phyloP scores from a whole-genome alignment of 345 rosid species.

The Euphorbia peplus region DNA sequence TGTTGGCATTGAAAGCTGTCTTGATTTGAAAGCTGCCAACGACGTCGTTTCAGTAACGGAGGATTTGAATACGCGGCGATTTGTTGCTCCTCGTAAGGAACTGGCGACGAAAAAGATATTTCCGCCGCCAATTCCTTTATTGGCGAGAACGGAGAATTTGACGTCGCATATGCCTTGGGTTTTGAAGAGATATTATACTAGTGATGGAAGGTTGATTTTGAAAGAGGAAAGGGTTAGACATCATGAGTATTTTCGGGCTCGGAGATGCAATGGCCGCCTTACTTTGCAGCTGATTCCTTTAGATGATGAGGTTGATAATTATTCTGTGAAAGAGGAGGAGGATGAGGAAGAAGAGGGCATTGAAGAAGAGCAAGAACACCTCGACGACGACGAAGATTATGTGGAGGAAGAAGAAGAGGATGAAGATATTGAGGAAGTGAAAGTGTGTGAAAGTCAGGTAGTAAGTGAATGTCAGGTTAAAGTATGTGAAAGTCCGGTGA shows the following conservation, averaged over 20 bases:
- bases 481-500: too few relatives aligned
- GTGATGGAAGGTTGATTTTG: slow-evolving; percentile 65
- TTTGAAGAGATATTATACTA: slow-evolving; percentile 50
- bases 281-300: slow-evolving; percentile 61
- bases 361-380: too few relatives aligned
- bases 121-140: slow-evolving; percentile 68
- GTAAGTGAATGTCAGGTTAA: too few relatives aligned
- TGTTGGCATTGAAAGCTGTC: slow-evolving; percentile 79
- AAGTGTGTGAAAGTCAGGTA: too few relatives aligned
- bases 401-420: too few relatives aligned
- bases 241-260: slow-evolving; percentile 63
- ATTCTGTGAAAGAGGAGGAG: not conserved
- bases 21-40: slow-evolving; percentile 46
- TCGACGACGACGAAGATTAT: too few relatives aligned
- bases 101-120: slow-evolving; percentile 36
- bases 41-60: slow-evolving; percentile 14
- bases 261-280: slow-evolving; percentile 66
- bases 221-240: slow-evolving; percentile 57
- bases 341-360: not conserved
- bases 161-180: slow-evolving; percentile 63
- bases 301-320: slow-evolving; percentile 20
- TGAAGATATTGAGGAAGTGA: not conserved
- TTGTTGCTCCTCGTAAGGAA: too few relatives aligned
- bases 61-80: not conserved
- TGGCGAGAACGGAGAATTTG: slow-evolving; percentile 52